A percentile compares a stretch with the other conserved stretches of the same genome.
Evolutionary conservation across 306 rosid genomes (phyloP).

Genomic region (Cyclanthera cordifolia): DNA sequence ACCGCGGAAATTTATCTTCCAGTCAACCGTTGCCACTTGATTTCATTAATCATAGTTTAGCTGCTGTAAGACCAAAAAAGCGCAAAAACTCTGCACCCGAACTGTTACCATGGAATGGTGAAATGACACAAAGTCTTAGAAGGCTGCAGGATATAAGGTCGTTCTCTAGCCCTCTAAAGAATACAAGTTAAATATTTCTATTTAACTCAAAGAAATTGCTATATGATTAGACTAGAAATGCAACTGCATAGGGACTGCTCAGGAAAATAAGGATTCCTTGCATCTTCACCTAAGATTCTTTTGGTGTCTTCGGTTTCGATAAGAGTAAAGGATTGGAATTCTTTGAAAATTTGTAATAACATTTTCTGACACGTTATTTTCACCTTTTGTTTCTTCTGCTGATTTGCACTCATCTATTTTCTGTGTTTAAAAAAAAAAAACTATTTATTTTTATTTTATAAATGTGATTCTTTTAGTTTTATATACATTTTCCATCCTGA

Average conservation of each 20-base stretch:
- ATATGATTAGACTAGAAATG: background rate
- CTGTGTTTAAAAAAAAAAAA: background rate
- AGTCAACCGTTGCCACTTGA: constrained; percentile 38
- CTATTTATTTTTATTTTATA: background rate
- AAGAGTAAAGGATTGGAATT: background rate
- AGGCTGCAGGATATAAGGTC: constrained; percentile 72
- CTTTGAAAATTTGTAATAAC: background rate
- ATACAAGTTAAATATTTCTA: background rate
- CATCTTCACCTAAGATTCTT: background rate
- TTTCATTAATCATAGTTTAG: constrained; percentile 36
- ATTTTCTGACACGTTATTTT: background rate
- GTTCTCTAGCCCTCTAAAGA: constrained; percentile 9
- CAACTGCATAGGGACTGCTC: background rate
- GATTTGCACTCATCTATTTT: background rate
- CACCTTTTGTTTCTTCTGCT: background rate
- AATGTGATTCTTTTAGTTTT: constrained; percentile 3
- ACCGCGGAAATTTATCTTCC: too few relatives aligned
- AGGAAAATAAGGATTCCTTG: background rate
- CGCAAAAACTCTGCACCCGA: constrained; percentile 72
- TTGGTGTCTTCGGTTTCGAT: background rate
- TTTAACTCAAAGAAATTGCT: background rate
- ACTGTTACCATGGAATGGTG: constrained; percentile 65
- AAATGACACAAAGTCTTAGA: constrained; percentile 39
- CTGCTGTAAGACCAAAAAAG: constrained; percentile 48
- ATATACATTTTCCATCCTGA: background rate